These are phyloP conservation scores for Penicillium concentricum DNA, from an alignment of 2,329 filamentous ascomycete genomes.

Conservation along the genomic window DNA sequence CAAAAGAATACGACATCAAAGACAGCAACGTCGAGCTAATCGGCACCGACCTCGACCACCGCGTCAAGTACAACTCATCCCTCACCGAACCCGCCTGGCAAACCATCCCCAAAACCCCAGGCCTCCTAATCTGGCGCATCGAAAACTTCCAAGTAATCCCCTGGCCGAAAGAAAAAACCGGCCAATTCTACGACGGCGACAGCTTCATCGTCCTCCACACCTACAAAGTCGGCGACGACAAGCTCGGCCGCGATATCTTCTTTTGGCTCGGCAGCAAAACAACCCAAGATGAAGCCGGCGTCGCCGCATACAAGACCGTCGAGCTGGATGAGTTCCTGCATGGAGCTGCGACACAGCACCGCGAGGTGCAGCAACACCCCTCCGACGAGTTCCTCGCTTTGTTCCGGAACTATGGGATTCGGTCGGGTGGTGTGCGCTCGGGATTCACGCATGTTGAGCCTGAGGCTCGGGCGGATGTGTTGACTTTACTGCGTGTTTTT, in stretches of 20 bases:
- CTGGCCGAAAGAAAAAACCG: constrained; percentile 58
- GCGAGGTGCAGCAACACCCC: constrained; percentile 60
- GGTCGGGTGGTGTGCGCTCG: constrained; percentile 59
- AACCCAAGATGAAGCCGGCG: constrained; percentile 66
- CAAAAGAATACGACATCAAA: constrained; percentile 64
- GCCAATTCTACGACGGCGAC: constrained; percentile 66
- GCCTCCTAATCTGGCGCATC: constrained; percentile 65
- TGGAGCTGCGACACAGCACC: constrained; percentile 62
- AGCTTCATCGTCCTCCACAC: constrained; percentile 66
- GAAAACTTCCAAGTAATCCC: constrained; percentile 65
- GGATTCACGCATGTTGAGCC: constrained; percentile 64
- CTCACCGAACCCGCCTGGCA: constrained; percentile 67
- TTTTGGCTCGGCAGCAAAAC: constrained; percentile 69
- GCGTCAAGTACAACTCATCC: constrained; percentile 66
- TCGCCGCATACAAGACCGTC: constrained; percentile 68
- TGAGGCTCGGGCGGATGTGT: constrained; percentile 45
- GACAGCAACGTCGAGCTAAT: constrained; percentile 68
- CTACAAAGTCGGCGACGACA: constrained; percentile 52
- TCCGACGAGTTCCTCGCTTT: constrained; percentile 61
- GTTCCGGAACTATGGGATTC: constrained; percentile 61
- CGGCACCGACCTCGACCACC: constrained; percentile 63
- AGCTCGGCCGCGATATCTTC: constrained; percentile 63
- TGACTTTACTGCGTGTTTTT: constrained; percentile 62
- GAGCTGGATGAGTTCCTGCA: constrained; percentile 67
- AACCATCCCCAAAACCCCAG: constrained; percentile 55